Evolutionary conservation across 352 stramenopile genomes (phyloP).

Genomic region (Phytophthora fragariaefolia): DNA sequence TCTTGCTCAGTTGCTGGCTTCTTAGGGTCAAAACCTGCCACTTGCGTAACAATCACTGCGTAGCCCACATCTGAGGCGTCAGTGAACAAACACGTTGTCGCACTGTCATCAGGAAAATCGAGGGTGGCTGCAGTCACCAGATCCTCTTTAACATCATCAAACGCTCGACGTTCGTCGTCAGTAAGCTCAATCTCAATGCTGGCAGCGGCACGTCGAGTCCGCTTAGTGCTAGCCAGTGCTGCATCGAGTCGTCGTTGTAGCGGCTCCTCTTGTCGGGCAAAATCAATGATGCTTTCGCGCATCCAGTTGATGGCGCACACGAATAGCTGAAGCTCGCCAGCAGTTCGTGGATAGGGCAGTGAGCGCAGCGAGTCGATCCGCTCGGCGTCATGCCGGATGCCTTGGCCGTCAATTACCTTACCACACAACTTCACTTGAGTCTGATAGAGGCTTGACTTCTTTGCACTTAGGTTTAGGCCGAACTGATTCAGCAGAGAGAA

Average conservation of each 20-base stretch:
- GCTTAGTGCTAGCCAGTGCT: background rate
- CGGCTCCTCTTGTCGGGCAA: background rate
- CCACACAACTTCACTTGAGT: too few relatives aligned
- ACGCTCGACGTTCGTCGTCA: background rate
- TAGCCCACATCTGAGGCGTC: conserved; percentile 7
- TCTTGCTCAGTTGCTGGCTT: background rate
- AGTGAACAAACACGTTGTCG: background rate
- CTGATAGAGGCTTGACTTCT: background rate
- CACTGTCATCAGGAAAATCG: conserved; percentile 4
- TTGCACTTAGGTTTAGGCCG: background rate
- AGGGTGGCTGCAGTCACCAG: background rate
- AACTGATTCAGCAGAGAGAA: background rate
- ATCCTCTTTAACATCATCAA: conserved; percentile 6
- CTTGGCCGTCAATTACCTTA: background rate
- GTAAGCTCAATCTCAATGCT: background rate
- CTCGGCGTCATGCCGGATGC: background rate
- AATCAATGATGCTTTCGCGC: conserved; percentile 1
- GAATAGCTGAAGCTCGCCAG: conserved; percentile 3
- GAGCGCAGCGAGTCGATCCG: conserved; percentile 3
- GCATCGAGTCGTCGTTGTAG: background rate
- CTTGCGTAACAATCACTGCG: background rate
- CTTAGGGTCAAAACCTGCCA: background rate
- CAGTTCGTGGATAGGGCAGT: background rate
- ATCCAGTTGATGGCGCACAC: conserved; percentile 4
- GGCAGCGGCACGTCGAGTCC: background rate